Conservation (phyloP, 2,329 filamentous ascomycete genomes). For the Parastagonospora nodorum region DNA sequence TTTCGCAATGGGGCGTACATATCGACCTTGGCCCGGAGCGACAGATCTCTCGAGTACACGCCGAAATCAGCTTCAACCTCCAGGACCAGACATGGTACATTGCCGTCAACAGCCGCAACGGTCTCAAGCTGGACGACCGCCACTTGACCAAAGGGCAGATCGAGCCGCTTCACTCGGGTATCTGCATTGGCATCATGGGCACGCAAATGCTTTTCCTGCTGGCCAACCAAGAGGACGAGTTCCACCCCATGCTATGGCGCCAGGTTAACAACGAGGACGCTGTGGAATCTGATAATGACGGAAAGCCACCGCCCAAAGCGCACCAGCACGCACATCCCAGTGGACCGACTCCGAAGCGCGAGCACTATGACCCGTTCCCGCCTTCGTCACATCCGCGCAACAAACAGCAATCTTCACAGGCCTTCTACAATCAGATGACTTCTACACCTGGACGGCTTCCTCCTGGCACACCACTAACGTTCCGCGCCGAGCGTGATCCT, state of each 20-base stretch:
- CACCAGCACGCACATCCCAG: constrained; percentile 40
- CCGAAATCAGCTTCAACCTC: constrained; percentile 54
- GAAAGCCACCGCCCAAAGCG: constrained; percentile 36
- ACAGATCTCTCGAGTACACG: constrained; percentile 56
- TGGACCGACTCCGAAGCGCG: constrained; percentile 43
- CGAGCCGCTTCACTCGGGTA: constrained; percentile 76
- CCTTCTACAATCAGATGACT: constrained; percentile 40
- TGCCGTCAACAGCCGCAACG: constrained; percentile 87
- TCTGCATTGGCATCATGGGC: constrained; percentile 88
- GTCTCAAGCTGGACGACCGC: constrained; percentile 79
- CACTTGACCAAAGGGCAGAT: constrained; percentile 70
- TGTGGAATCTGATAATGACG: constrained; percentile 47
- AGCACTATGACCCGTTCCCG: constrained; percentile 45
- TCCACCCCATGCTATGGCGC: constrained; percentile 70
- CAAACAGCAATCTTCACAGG: constrained; percentile 39
- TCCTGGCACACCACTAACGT: constrained; percentile 43
- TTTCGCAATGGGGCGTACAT: constrained; percentile 62
- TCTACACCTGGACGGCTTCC: constrained; percentile 42
- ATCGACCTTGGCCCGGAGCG: constrained; percentile 74
- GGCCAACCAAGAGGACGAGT: constrained; percentile 73
- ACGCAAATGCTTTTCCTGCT: constrained; percentile 99
- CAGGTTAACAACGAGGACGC: constrained; percentile 56
- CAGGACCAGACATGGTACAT: constrained; percentile 73
- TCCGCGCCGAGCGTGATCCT: constrained; percentile 39
- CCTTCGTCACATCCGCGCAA: constrained; percentile 41